Percentiles rank a stretch among this genome's conserved stretches.
Evolutionary conservation across 2,329 filamentous ascomycete genomes (phyloP).

Genomic region (Polychaeton citri): DNA sequence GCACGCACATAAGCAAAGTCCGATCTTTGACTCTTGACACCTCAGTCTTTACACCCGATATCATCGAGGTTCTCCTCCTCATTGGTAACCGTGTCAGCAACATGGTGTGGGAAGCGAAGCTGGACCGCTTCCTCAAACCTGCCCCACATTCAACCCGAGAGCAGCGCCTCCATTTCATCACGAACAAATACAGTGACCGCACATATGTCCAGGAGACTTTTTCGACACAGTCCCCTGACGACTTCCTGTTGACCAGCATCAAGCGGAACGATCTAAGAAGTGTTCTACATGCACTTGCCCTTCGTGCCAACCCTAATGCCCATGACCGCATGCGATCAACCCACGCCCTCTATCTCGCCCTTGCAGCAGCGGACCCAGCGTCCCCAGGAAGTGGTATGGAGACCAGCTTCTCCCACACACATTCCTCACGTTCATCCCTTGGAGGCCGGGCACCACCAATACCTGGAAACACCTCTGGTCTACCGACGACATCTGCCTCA

Average conservation of each 20-base stretch:
- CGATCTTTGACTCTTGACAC: conserved; percentile 91
- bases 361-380: conserved; percentile 85
- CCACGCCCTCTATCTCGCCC: conserved; percentile 77
- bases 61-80: conserved; percentile 81
- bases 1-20: conserved; percentile 95
- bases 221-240: conserved; percentile 64
- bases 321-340: conserved; percentile 77
- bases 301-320: conserved; percentile 76
- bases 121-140: conserved; percentile 64
- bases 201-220: conserved; percentile 62
- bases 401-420: conserved; percentile 34
- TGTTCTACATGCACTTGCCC: conserved; percentile 77
- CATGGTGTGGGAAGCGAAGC: conserved; percentile 84
- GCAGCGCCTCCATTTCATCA: conserved; percentile 88
- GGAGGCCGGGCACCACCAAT: conserved; percentile 7
- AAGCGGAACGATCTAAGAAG: conserved; percentile 94
- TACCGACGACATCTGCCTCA: not conserved
- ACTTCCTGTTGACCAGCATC: conserved; percentile 79
- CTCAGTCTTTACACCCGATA: conserved; percentile 90
- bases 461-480: conserved; percentile 11
- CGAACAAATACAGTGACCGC: conserved; percentile 79
- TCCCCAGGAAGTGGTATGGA: conserved; percentile 43
- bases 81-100: conserved; percentile 93
- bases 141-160: conserved; percentile 68
- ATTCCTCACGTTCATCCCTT: conserved; percentile 26